Percentiles rank a stretch among this genome's conserved stretches.
Evolutionary conservation across 2,329 filamentous ascomycete species (phyloP).

Genomic region (Aspergillus sp.): DNA sequence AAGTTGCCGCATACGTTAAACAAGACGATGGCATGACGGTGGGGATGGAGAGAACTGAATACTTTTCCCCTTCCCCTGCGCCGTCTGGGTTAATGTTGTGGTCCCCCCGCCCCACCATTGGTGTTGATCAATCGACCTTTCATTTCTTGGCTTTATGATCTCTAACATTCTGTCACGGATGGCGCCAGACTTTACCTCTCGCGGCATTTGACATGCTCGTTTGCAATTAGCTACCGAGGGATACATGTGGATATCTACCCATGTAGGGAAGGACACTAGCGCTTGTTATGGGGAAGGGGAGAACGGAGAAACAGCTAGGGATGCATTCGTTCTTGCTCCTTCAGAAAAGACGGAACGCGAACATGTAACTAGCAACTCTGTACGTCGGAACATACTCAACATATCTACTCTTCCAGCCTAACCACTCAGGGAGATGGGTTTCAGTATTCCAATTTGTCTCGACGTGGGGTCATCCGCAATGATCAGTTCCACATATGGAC

Average conservation of each 20-base stretch:
- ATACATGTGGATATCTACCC: background rate
- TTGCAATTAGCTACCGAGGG: too few relatives aligned
- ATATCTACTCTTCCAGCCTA: background rate
- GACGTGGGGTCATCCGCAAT: background rate
- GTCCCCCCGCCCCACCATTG: conserved; percentile 3
- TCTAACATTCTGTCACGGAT: background rate
- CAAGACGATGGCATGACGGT: too few relatives aligned
- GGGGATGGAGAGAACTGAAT: conserved; percentile 3
- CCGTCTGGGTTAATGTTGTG: too few relatives aligned
- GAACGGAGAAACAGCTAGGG: too few relatives aligned
- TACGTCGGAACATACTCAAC: too few relatives aligned
- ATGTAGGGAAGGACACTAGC: background rate
- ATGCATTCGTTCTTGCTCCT: too few relatives aligned
- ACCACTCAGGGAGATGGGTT: background rate
- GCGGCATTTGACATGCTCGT: background rate
- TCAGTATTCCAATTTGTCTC: background rate
- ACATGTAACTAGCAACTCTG: background rate
- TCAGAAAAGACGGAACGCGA: background rate
- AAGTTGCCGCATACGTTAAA: conserved; percentile 1
- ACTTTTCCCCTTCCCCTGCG: background rate
- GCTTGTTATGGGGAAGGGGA: background rate
- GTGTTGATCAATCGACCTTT: conserved; percentile 9
- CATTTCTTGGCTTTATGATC: conserved; percentile 3
- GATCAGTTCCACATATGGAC: background rate
- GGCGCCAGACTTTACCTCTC: background rate